These are phyloP conservation scores for Candolleomyces aberdarensis DNA, from an alignment of 768 basidiomycete species.

Conservation along the genomic window DNA sequence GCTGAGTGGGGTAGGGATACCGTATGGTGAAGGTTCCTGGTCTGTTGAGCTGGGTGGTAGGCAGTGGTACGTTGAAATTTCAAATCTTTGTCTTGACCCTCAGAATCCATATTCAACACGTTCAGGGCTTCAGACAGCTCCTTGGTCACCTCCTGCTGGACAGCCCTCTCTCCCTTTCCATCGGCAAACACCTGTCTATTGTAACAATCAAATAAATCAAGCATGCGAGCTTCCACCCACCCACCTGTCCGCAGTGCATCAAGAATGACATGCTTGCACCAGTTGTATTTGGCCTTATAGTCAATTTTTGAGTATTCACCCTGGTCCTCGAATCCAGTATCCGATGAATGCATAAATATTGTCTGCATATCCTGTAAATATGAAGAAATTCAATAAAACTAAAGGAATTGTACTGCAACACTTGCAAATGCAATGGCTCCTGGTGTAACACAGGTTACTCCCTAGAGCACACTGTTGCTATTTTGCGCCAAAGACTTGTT, in stretches of 20 bases:
- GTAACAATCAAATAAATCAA: not conserved
- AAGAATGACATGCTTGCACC: not conserved
- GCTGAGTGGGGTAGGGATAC: too few species aligned
- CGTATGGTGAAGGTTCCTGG: too few species aligned
- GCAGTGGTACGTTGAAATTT: too few species aligned
- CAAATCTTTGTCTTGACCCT: not conserved
- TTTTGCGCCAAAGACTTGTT: not conserved
- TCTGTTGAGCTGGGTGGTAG: too few species aligned
- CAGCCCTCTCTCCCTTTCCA: not conserved
- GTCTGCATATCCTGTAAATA: not conserved
- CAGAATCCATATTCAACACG: not conserved
- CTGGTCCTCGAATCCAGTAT: too few species aligned
- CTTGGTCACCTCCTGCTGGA: not conserved
- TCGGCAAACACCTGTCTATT: not conserved
- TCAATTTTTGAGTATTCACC: not conserved
- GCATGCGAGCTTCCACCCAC: not conserved
- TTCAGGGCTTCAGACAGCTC: not conserved
- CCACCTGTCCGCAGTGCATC: not conserved
- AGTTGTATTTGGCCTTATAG: not conserved
- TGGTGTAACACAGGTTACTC: not conserved
- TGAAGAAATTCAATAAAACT: not conserved
- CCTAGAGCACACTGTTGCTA: not conserved
- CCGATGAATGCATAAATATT: not conserved
- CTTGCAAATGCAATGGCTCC: not conserved
- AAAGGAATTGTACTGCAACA: not conserved